Evolutionary conservation across 768 basidiomycete species (phyloP), one percentile per base, ranked within the genome.

Genomic region (Rhodotorula kratochvilovae): DNA sequence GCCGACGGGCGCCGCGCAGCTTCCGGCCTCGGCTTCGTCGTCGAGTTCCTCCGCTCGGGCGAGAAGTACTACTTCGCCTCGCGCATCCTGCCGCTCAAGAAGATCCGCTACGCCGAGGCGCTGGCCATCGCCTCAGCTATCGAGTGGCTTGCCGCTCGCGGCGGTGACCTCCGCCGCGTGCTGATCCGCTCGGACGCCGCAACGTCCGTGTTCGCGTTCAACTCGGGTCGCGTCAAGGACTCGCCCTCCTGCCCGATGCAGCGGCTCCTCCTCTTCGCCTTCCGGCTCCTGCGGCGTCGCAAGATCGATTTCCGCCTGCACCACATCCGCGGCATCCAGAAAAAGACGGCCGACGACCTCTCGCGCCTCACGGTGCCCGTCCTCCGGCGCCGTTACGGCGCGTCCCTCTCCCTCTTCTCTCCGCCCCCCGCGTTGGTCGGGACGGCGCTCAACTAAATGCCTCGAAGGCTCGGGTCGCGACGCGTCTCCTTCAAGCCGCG

Each of bases 231-330:
- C 8, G 36, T 39, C 3, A 16, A 17, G 17, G 45, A 46, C 45
- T 13, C 45, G 19, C 45, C 45, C 8, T 16, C 46, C 31, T 5
- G 5, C 31, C 8, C 13, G 7, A 16, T 13, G 5, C 2, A 1
- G 2, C 19, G 1, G 3, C 39, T 63, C 0, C 31, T n/a, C n/a
- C 3, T 1, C 10, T 53, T 55, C 53, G 16, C 31, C 29, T 23
- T 39, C n/a, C 1, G 25, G 2, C 5, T 16, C 0, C 17, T 55
- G 15, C 33, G 21, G 8, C 7, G 17, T 7, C 8, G 12, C 0
- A 23, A 25, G 5, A 15, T 63, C 8, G 53, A 55, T 53, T 5
- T 54, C 7, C 53, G 63, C 15, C 39, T 55, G 19, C 39, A 33
- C 12, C 63, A 63, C 42, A 45, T 63, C 51, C 8, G 27, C 11